Base-by-base conservation (phyloP, 1,284 basidiomycete species). In the Microbotryum lychnidis-dioicae region DNA sequence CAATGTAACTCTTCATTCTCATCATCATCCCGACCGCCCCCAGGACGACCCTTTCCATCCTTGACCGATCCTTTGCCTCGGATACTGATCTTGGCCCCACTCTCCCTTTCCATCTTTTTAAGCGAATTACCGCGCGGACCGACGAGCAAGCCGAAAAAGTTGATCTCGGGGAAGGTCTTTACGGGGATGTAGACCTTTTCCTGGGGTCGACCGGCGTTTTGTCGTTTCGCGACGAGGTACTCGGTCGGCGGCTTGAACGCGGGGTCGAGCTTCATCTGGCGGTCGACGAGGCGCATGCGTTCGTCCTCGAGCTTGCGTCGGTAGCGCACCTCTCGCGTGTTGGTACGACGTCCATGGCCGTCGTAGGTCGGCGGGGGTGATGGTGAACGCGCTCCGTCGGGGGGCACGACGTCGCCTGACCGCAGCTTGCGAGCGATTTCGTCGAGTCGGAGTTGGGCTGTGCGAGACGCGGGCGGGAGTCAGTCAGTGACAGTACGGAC, bases 101-200 rank as follows among this genome's bases (percentile, higher is more conserved):
- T 91, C 72, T 98, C 91, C 60, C 89, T 81, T 78, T 99, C 96
- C 96, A 99, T 99, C 77, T 91, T 93, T 82, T 99, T 99, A 80
- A 98, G 79, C 77, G 91, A 94, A 76, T 99, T 98, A 54, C 96
- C 96, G 72, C 96, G 87, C 71, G 96, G 96, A 48, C 96, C 96
- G 66, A 99, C 94, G 63, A 99, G 84, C 63, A 99, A 80, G 72
- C 96, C 96, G 72, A 99, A 98, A 77, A 98, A 99, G 77, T 99
- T 99, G 81, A 99, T 98, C 77, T 98, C 94, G 6, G 96, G 96
- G 73, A 98, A 99, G 78, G 98, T 96, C 75, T 98, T 97, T 73
- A 97, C 91, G 31, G 96, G 96, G 66, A 99, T 93, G 75, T 97
- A 99, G 62, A 99, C 94, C 77, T 98, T 98, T 65, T 99, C 96